These are phyloP conservation scores for Scutellaria galericulata DNA, from an alignment of 257 asterid genomes.

Conservation along the genomic window DNA sequence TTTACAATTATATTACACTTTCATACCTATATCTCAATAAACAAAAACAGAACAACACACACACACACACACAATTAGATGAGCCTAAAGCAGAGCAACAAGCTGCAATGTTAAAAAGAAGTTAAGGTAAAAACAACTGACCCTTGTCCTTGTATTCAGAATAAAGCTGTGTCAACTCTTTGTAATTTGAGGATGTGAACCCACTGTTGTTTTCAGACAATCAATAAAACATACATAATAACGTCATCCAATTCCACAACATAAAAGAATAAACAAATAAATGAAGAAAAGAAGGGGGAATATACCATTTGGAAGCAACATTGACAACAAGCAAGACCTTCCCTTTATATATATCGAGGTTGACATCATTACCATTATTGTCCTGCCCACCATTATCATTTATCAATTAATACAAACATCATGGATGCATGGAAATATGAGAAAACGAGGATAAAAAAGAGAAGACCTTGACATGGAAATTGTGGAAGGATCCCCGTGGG, in stretches of 20 bases:
- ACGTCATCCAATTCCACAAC: background rate
- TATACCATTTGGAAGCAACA: slow-evolving; percentile 90
- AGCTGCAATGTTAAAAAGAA: background rate
- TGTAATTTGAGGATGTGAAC: slow-evolving; percentile 71
- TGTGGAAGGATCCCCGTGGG: slow-evolving; percentile 70
- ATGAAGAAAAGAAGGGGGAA: background rate
- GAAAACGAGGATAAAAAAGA: slow-evolving; percentile 4
- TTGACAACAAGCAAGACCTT: slow-evolving; percentile 83
- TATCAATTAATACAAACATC: background rate
- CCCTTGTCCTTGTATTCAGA: slow-evolving; percentile 72
- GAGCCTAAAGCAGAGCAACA: background rate
- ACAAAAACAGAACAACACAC: background rate
- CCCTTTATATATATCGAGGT: slow-evolving; percentile 63
- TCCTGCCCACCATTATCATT: slow-evolving; percentile 48
- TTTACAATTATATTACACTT: background rate
- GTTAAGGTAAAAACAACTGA: slow-evolving; percentile 9
- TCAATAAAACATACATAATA: slow-evolving; percentile 4
- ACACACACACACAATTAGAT: background rate
- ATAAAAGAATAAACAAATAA: background rate
- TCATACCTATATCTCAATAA: background rate
- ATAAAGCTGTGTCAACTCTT: slow-evolving; percentile 73
- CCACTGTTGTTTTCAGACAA: slow-evolving; percentile 67
- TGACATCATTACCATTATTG: slow-evolving; percentile 58
- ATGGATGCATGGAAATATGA: background rate
- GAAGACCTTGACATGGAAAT: slow-evolving; percentile 72